Evolutionary conservation across 2,329 filamentous ascomycete species (phyloP).

Genomic region (Cryphonectria radicalis): DNA sequence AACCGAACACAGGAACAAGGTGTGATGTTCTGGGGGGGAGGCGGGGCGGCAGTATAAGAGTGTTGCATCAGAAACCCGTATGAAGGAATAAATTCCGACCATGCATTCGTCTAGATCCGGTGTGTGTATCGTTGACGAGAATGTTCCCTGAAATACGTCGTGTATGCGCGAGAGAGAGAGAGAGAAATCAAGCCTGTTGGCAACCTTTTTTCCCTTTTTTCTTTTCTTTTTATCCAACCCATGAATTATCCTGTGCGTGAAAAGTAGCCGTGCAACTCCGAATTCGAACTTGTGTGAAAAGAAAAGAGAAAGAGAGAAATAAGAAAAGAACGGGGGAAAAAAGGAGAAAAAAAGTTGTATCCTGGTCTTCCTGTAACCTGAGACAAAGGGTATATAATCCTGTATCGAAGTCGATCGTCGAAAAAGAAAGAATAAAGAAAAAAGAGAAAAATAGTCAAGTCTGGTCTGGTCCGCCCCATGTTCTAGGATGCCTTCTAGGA

Average conservation of each 20-base stretch:
- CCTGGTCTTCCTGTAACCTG: slow-evolving; percentile 6
- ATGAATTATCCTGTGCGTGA: slow-evolving; percentile 7
- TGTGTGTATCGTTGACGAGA: neutral
- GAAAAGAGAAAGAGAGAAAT: neutral
- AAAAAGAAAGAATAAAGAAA: neutral
- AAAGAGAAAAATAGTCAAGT: neutral
- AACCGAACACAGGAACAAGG: neutral
- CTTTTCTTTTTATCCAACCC: slow-evolving; percentile 11
- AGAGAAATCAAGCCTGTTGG: neutral
- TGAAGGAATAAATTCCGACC: neutral
- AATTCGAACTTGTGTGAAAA: neutral
- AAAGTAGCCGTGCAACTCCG: neutral
- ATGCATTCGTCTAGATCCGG: slow-evolving; percentile 10
- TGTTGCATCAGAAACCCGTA: neutral
- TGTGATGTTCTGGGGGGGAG: neutral
- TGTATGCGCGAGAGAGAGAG: neutral
- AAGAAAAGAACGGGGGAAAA: neutral
- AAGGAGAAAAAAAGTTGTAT: neutral
- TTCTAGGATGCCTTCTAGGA: slow-evolving; percentile 8
- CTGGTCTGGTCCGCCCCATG: neutral
- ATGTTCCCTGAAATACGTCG: slow-evolving; percentile 15
- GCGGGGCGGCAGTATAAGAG: neutral
- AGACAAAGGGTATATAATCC: neutral
- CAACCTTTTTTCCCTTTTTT: neutral
- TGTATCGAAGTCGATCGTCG: neutral